A percentile compares a stretch with the other conserved stretches of the same genome.
Conservation (phyloP, 495 filamentous ascomycete genomes). For the Talaromyces adpressus region DNA sequence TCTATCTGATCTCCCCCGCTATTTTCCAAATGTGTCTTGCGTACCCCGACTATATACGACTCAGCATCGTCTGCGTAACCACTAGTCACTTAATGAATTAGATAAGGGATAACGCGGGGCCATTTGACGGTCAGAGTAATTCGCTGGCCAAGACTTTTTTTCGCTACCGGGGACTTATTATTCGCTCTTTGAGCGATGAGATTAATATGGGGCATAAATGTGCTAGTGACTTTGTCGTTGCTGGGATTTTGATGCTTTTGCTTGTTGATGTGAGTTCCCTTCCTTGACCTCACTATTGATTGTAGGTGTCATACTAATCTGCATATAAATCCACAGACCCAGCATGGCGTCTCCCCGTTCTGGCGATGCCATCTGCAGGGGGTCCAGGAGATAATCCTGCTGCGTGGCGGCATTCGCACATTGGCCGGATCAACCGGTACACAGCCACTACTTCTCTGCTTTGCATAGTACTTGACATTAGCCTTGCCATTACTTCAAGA, state of each 20-base stretch:
- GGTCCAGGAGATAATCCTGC: slow-evolving; percentile 16
- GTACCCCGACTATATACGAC: slow-evolving; percentile 18
- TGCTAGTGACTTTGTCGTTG: slow-evolving; percentile 17
- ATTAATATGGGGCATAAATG: slow-evolving; percentile 12
- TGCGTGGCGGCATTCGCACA: slow-evolving; percentile 20
- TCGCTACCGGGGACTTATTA: slow-evolving; percentile 21
- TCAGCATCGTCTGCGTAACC: slow-evolving; percentile 24
- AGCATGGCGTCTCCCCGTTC: slow-evolving; percentile 19
- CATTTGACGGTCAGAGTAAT: background rate
- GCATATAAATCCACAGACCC: slow-evolving; percentile 13
- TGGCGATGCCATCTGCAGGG: slow-evolving; percentile 27
- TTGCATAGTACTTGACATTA: slow-evolving; percentile 17
- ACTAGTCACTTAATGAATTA: slow-evolving; percentile 27
- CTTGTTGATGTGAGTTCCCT: no score
- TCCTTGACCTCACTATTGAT: no score
- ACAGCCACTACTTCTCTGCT: slow-evolving; percentile 16
- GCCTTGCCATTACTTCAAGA: background rate
- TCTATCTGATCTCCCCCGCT: slow-evolving; percentile 18
- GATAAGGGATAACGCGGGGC: slow-evolving; percentile 7
- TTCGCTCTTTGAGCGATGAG: slow-evolving; percentile 25
- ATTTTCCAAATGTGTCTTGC: slow-evolving; percentile 5
- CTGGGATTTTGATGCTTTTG: slow-evolving; percentile 5
- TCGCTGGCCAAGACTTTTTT: slow-evolving; percentile 19
- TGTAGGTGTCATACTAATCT: no score
- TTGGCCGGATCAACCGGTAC: slow-evolving; percentile 10